Percentiles rank a stretch among this genome's conserved stretches.
phyloP scores from a whole-genome alignment of 2,329 filamentous ascomycete species.

The Beauveria scarabaeidicola region DNA sequence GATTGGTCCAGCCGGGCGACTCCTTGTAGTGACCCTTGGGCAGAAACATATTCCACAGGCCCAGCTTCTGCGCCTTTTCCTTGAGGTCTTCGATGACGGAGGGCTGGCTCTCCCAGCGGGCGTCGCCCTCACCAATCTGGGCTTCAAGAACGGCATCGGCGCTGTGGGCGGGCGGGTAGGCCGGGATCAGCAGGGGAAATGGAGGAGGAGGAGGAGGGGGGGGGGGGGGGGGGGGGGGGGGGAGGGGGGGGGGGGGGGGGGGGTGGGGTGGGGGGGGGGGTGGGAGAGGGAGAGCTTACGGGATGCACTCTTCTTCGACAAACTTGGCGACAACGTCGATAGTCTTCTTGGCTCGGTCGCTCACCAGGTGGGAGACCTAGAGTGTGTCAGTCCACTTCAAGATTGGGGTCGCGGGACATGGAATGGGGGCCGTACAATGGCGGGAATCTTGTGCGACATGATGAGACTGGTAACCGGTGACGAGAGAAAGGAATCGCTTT shows the following conservation, averaged over 20 bases:
- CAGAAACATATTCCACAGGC: constrained; percentile 97
- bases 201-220: no score
- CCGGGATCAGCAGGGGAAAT: not conserved
- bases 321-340: constrained; percentile 89
- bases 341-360: constrained; percentile 74
- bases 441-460: constrained; percentile 39
- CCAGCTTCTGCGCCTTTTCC: constrained; percentile 68
- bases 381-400: not conserved
- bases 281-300: constrained; percentile 37
- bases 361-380: constrained; percentile 54
- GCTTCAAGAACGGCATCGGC: constrained; percentile 74
- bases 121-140: constrained; percentile 66
- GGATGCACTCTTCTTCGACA: constrained; percentile 90
- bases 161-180: constrained; percentile 25
- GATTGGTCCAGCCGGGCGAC: constrained; percentile 86
- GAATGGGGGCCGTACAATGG: constrained; percentile 30
- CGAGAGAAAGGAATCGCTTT: constrained; percentile 7
- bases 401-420: not conserved
- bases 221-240: no score
- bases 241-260: no score
- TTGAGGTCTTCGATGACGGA: constrained; percentile 83
- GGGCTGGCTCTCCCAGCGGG: constrained; percentile 75
- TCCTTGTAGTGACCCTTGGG: constrained; percentile 92
- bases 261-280: no score
- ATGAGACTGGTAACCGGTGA: constrained; percentile 12